Evolutionary conservation across 805 yeast genomes (phyloP), one percentile per base, ranked within the genome.

Genomic region (Saitoella complicata): DNA sequence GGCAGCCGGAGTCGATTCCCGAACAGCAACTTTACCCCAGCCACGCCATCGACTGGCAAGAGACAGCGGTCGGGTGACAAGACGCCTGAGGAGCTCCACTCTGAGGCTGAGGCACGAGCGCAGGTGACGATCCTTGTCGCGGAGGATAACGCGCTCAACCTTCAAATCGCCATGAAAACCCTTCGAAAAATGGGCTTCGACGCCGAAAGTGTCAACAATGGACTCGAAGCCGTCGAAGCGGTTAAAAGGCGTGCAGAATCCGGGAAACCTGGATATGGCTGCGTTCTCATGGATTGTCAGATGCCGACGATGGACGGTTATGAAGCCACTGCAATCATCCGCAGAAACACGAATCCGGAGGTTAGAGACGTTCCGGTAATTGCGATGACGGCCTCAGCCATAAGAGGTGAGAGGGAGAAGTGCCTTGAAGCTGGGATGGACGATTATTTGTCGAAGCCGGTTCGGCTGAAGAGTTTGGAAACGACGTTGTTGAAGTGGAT

Each of bases 341-440:
- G 49, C 29, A 42, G 42, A 32, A 43, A 48, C 30, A 39, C 10
- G 9, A 39, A 32, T 46, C 33, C 40, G 7, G 46, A 21, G 6
- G 40, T 49, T 11, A 72, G 72, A 51, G 66, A 82, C 46, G 74
- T 80, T 1, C 86, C 86, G 32, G 77, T 78, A 49, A 77, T 78
- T 58, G 85, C 85, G 4, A 64, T 79, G 49, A 79, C 86, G 1
- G 86, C 86, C 0, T 84, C 78, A 59, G 86, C 85, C 1, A 79
- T 78, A 84, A 66, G 77, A 64, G 86, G 85, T 40, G 85, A 78
- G 59, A 63, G 84, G 43, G 85, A 79, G 55, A 70, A 74, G 54
- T 77, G 83, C 36, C 58, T 78, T 47, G 76, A 75, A 38, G 78
- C 78, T 43, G 82, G 80, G 41, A 78, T 78, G 85, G 84, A 79